Conservation (phyloP, 2,329 filamentous ascomycete species). For the Sporothrix protearum region DNA sequence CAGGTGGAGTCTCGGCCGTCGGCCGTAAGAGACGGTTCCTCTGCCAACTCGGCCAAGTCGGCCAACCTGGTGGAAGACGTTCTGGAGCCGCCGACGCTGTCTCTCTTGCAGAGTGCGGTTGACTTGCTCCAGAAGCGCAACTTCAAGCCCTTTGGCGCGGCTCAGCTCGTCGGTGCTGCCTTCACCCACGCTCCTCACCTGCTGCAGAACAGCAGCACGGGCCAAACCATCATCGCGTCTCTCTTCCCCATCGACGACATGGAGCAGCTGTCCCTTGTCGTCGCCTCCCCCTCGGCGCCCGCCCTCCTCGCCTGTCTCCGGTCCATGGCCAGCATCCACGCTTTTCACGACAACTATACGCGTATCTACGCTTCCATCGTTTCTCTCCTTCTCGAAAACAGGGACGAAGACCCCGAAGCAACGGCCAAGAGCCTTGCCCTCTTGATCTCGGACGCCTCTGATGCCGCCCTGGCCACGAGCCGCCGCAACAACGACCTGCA, state of each 20-base stretch:
- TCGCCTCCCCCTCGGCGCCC: constrained; percentile 65
- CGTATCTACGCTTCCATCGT: constrained; percentile 36
- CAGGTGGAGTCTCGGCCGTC: constrained; percentile 14
- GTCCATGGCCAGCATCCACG: constrained; percentile 46
- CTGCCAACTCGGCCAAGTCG: too few relatives aligned
- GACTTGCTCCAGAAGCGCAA: constrained; percentile 49
- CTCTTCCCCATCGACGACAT: constrained; percentile 51
- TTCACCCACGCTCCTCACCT: constrained; percentile 43
- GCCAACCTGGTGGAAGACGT: constrained; percentile 28
- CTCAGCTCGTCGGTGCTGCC: constrained; percentile 44
- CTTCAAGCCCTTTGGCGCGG: constrained; percentile 56
- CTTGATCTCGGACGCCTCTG: constrained; percentile 47
- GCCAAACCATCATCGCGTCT: constrained; percentile 39
- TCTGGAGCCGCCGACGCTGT: constrained; percentile 32
- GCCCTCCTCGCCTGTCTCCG: constrained; percentile 65
- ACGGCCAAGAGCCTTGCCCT: constrained; percentile 40
- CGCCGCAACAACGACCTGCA: constrained; percentile 47
- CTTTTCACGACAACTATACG: constrained; percentile 39
- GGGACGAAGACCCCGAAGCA: constrained; percentile 30
- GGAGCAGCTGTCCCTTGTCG: constrained; percentile 54
- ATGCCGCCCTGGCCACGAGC: constrained; percentile 34
- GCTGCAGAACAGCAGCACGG: constrained; percentile 35
- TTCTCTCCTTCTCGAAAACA: constrained; percentile 38
- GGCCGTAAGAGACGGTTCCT: constrained; percentile 21
- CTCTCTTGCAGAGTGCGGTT: constrained; percentile 36